Conservation (phyloP, 1,284 basidiomycete species). For the Microbotryum scabiosae region DNA sequence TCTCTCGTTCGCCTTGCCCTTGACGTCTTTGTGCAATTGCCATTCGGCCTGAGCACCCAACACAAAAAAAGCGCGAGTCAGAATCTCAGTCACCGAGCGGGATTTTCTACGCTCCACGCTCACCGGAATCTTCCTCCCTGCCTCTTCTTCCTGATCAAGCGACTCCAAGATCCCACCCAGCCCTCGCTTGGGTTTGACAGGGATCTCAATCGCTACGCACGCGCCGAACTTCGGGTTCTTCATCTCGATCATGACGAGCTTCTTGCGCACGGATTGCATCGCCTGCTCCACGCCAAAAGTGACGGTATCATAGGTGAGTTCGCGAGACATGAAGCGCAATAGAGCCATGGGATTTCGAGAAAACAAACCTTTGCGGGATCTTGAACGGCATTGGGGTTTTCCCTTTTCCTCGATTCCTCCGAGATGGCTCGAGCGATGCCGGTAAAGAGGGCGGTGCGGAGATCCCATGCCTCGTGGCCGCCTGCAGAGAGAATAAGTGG, state of each 20-base stretch:
- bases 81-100: no score
- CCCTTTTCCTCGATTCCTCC: not conserved
- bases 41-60: constrained; percentile 16
- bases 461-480: constrained; percentile 7
- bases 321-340: no score
- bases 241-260: not conserved
- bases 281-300: not conserved
- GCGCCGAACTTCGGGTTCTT: constrained; percentile 10
- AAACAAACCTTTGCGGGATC: not conserved
- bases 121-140: constrained; percentile 6
- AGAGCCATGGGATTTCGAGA: not conserved
- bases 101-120: no score
- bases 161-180: constrained; percentile 7
- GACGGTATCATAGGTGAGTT: no score
- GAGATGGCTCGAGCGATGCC: constrained; percentile 3
- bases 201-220: not conserved
- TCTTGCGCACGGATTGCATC: not conserved
- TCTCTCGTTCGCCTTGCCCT: not conserved
- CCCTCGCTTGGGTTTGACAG: constrained; percentile 1
- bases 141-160: constrained; percentile 5
- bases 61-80: no score
- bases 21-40: constrained; percentile 7
- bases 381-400: not conserved
- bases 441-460: constrained; percentile 10
- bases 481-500: not conserved